Conservation (phyloP, 2,329 filamentous ascomycete species). For the Eutypella sp. region DNA sequence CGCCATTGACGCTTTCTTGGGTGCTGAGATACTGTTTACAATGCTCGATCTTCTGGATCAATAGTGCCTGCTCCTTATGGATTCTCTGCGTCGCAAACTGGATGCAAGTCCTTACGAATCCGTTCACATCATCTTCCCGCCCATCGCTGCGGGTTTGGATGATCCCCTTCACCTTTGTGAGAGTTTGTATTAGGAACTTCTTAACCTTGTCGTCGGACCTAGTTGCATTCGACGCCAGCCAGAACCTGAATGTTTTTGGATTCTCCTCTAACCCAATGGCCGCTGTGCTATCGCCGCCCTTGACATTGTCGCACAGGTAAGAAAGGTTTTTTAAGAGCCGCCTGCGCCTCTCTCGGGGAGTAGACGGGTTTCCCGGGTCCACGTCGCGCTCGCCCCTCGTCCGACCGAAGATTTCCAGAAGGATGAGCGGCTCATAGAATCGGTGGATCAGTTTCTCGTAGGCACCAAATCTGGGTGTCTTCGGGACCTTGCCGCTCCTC, state of each 20-base stretch:
- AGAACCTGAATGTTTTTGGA: conserved; percentile 31
- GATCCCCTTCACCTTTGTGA: conserved; percentile 14
- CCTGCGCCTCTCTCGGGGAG: not conserved
- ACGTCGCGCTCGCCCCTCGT: not conserved
- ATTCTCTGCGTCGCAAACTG: conserved; percentile 9
- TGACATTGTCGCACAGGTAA: conserved; percentile 41
- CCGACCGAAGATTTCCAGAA: not conserved
- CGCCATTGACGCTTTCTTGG: conserved; percentile 1
- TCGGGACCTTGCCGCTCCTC: not conserved
- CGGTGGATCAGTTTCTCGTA: not conserved
- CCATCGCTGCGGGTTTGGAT: conserved; percentile 1
- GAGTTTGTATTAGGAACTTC: conserved; percentile 24
- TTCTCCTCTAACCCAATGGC: conserved; percentile 37
- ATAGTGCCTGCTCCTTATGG: conserved; percentile 7
- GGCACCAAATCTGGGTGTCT: not conserved
- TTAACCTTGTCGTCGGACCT: conserved; percentile 14
- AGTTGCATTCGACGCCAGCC: conserved; percentile 37
- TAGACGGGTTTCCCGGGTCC: not conserved
- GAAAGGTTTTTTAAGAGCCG: conserved; percentile 36
- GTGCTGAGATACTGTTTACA: not conserved
- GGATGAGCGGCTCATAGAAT: not conserved
- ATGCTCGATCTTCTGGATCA: conserved; percentile 1
- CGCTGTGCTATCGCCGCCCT: conserved; percentile 40
- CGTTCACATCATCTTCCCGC: not conserved
- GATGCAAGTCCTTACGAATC: conserved; percentile 18